Base-by-base conservation (phyloP, 495 filamentous ascomycete genomes). In the Penicilliopsis zonata region DNA sequence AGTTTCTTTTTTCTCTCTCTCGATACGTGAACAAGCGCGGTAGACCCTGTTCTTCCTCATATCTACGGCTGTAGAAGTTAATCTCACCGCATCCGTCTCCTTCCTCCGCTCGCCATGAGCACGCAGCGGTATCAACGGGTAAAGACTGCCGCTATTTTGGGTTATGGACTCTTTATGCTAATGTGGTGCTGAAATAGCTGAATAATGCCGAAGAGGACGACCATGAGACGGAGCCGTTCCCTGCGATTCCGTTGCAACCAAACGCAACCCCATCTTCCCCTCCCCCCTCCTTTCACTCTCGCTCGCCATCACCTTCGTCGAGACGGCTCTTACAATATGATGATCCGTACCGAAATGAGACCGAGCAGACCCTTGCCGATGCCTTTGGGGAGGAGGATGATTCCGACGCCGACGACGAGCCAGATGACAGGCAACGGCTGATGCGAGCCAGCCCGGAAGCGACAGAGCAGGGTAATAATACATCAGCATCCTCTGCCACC, bases 241-340 rank as follows among this genome's bases (percentile, higher is more conserved):
- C 46, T 34, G 44, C 53, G 31, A 55, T 57, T 33, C 54, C 64
- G 32, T 42, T 50, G 30, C 54, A 46, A 36, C 41, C 51, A 13
- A 48, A 62, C 28, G 52, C 66, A 17, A 74, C 79, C 32, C 82
- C 86, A 14, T 74, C 67, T 47, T 96, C 92, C 35, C 86, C 90
- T 26, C 87, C 92, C 13, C 90, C 92, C 13, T 95, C 92, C 7
- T 98, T 95, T 54, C 84, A 71, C 46, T 95, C 87, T 24, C 74
- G 82, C 34, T 74, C 76, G 1, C 82, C 83, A 1, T 93, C 86
- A 5, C 71, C 74, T 19, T 68, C 73, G 32, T 64, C 69, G 24
- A 65, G 67, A 44, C 64, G 70, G 27, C 55, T 72, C 33, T 55
- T 75, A 18, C 57, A n/a, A n/a, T n/a, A 59, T 22, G 53, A 63